Percentiles rank a stretch among this genome's conserved stretches.
Evolutionary conservation across 2,329 filamentous ascomycete genomes (phyloP).

Genomic region (Westerdykella aurantiaca): DNA sequence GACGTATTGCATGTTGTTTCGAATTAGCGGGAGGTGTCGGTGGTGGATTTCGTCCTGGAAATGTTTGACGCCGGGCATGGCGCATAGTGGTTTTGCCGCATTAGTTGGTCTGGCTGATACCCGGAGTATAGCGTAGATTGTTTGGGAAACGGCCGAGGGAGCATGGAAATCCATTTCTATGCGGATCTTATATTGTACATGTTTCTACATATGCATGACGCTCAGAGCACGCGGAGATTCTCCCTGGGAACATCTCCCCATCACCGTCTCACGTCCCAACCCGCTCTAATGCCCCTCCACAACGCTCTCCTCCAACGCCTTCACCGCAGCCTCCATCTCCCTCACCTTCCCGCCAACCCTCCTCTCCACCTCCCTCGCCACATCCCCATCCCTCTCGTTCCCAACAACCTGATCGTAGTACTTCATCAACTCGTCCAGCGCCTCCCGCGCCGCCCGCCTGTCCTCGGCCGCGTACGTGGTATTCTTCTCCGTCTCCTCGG

Average conservation of each 20-base stretch:
- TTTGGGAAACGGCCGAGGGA: too few species aligned
- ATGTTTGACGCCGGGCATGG: neutral
- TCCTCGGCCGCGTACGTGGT: constrained; percentile 53
- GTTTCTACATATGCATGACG: too few species aligned
- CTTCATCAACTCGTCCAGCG: constrained; percentile 45
- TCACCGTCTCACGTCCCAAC: neutral
- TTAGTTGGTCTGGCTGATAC: too few species aligned
- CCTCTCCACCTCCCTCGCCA: constrained; percentile 48
- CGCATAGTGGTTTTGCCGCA: too few species aligned
- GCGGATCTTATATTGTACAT: too few species aligned
- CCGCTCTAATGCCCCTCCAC: constrained; percentile 42
- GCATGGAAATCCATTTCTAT: too few species aligned
- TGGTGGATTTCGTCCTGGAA: neutral
- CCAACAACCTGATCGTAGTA: constrained; percentile 42
- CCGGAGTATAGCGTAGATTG: too few species aligned
- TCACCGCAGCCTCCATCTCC: constrained; percentile 50
- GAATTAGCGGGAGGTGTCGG: neutral
- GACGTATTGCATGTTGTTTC: neutral
- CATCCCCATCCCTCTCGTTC: constrained; percentile 35
- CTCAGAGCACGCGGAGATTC: too few species aligned
- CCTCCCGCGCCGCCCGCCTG: constrained; percentile 48
- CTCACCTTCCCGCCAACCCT: constrained; percentile 48
- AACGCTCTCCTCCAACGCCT: constrained; percentile 48
- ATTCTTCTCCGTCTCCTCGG: constrained; percentile 49
- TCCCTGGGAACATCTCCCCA: too few species aligned